Conservation (phyloP, 2,329 filamentous ascomycete species). For the Zasmidium cellare region DNA sequence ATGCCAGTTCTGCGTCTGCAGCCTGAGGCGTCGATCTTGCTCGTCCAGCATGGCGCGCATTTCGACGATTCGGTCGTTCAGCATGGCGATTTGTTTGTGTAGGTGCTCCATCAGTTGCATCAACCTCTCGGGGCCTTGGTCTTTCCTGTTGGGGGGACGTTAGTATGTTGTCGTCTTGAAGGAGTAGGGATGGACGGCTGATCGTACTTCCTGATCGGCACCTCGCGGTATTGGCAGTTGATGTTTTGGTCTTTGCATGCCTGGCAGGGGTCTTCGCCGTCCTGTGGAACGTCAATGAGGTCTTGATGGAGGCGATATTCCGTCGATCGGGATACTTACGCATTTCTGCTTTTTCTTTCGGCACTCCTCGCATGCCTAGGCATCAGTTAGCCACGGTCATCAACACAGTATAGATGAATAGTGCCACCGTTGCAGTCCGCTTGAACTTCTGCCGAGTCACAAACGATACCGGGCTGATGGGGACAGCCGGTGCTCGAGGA, state of each 20-base stretch:
- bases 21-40: not conserved
- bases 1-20: not conserved
- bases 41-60: not conserved
- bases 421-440: slow-evolving; percentile 7
- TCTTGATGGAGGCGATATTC: not conserved
- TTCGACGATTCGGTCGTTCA: not conserved
- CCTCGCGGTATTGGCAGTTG: slow-evolving; percentile 7
- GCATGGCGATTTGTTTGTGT: not conserved
- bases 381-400: not conserved
- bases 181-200: not conserved
- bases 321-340: not conserved
- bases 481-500: not conserved
- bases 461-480: not conserved
- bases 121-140: not conserved
- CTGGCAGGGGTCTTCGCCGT: slow-evolving; percentile 8
- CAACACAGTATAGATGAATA: no score
- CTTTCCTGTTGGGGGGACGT: not conserved
- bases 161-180: not conserved
- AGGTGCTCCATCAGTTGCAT: not conserved
- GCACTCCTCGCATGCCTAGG: slow-evolving; percentile 10
- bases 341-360: slow-evolving; percentile 9
- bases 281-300: not conserved
- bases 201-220: slow-evolving; percentile 6
- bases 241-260: slow-evolving; percentile 7
- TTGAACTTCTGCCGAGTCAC: slow-evolving; percentile 4